A percentile compares a stretch with the other conserved stretches of the same genome.
These are phyloP conservation scores for Seiridium unicorne DNA, from an alignment of 2,329 filamentous ascomycete species.

Conservation along the genomic window DNA sequence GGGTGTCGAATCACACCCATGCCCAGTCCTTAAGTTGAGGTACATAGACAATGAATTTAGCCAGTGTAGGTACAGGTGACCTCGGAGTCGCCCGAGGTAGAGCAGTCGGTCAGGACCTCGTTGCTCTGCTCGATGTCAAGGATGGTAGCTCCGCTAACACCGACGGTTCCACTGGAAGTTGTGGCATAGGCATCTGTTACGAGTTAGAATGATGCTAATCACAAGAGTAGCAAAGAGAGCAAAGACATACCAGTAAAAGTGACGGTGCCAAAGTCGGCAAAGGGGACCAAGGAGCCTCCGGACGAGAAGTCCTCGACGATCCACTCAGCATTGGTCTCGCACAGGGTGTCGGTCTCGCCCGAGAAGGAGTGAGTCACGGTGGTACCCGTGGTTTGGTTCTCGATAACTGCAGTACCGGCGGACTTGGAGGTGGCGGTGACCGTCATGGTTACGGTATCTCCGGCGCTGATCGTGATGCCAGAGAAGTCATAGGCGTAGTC, in stretches of 20 bases:
- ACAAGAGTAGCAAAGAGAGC: not conserved
- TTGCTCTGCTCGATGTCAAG: slow-evolving; percentile 43
- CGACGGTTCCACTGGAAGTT: slow-evolving; percentile 26
- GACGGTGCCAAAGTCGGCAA: slow-evolving; percentile 45
- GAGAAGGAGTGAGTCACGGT: slow-evolving; percentile 50
- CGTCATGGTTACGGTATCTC: slow-evolving; percentile 24
- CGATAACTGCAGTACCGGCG: slow-evolving; percentile 43
- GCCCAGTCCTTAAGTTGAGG: not conserved
- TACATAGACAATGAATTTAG: not conserved
- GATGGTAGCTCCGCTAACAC: slow-evolving; percentile 36
- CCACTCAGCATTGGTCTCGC: slow-evolving; percentile 60
- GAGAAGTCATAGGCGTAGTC: slow-evolving; percentile 53
- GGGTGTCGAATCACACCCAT: too few species aligned
- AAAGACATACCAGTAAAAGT: slow-evolving; percentile 33
- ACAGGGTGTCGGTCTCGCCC: slow-evolving; percentile 40
- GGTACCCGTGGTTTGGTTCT: slow-evolving; percentile 52
- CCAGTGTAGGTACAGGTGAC: slow-evolving; percentile 21
- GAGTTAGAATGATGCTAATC: too few species aligned
- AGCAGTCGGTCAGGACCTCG: slow-evolving; percentile 32
- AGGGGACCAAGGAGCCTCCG: slow-evolving; percentile 35
- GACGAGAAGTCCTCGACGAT: slow-evolving; percentile 57
- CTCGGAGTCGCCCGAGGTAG: slow-evolving; percentile 10
- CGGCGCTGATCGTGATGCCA: slow-evolving; percentile 35
- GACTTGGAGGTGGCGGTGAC: slow-evolving; percentile 37
- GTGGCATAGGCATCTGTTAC: slow-evolving; percentile 28